Percentiles rank a stretch among this genome's conserved stretches.
phyloP scores from a whole-genome alignment of 176 grass and related monocot species.

The Oryza coarctata region DNA sequence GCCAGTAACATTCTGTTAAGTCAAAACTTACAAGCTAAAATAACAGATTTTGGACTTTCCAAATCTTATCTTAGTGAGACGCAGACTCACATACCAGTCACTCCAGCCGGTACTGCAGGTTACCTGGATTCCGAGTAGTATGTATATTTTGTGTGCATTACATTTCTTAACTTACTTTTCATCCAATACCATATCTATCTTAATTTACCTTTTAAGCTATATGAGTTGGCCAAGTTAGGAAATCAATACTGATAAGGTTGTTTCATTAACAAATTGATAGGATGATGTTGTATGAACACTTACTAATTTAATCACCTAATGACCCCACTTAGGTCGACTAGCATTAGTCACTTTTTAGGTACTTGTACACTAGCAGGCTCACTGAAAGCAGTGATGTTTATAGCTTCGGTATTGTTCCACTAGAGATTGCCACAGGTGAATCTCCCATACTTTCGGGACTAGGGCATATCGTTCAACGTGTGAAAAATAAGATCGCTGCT shows the following conservation, averaged over 20 bases:
- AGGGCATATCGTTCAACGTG: neutral
- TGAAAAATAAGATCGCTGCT: neutral
- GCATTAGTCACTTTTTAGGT: neutral
- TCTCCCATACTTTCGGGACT: neutral
- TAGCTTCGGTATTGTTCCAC: conserved; percentile 10
- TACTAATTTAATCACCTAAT: no score
- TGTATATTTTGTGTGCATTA: neutral
- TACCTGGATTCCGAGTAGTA: conserved; percentile 66
- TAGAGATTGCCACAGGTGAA: conserved; percentile 24
- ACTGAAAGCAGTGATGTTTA: neutral
- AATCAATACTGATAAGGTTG: no score
- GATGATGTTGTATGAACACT: no score
- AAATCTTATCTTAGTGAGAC: conserved; percentile 13
- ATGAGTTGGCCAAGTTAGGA: no score
- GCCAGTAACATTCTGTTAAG: no score
- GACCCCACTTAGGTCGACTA: neutral
- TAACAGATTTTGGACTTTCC: conserved; percentile 32
- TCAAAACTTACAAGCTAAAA: no score
- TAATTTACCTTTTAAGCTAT: no score
- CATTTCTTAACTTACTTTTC: neutral
- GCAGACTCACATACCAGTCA: neutral
- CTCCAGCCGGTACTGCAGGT: conserved; percentile 30
- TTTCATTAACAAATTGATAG: no score
- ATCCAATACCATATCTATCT: neutral
- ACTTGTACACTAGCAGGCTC: neutral